These are phyloP conservation scores for Clathrospora elynae DNA, from an alignment of 2,329 filamentous ascomycete genomes.

Conservation along the genomic window DNA sequence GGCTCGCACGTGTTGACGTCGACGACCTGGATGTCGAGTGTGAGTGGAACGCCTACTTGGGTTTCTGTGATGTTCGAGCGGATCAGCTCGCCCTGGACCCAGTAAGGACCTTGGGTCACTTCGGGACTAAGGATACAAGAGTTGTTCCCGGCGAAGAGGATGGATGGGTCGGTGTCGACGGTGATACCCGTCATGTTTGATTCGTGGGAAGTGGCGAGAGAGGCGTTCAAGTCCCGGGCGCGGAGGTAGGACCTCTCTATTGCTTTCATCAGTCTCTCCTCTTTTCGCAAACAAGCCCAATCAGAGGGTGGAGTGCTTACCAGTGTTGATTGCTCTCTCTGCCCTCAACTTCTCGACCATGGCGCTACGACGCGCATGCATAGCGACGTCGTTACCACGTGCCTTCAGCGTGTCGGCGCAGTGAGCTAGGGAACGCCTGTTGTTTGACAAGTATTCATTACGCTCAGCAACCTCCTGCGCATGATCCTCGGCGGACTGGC, in stretches of 20 bases:
- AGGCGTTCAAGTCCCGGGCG: slow-evolving; percentile 34
- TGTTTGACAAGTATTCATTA: slow-evolving; percentile 41
- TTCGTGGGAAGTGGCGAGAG: slow-evolving; percentile 37
- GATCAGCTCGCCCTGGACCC: slow-evolving; percentile 58
- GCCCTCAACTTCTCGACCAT: slow-evolving; percentile 49
- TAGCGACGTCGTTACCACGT: slow-evolving; percentile 49
- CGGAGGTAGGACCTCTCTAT: slow-evolving; percentile 35
- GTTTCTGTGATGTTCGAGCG: slow-evolving; percentile 56
- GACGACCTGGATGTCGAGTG: slow-evolving; percentile 60
- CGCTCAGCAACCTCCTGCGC: slow-evolving; percentile 45
- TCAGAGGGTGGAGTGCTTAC: slow-evolving; percentile 7
- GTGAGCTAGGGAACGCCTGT: slow-evolving; percentile 49
- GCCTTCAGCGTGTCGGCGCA: slow-evolving; percentile 50
- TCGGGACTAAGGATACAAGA: slow-evolving; percentile 45
- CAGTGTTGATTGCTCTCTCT: slow-evolving; percentile 41
- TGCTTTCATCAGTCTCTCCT: neutral
- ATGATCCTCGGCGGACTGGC: slow-evolving; percentile 42
- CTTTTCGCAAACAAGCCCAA: slow-evolving; percentile 6
- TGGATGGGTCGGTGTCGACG: slow-evolving; percentile 29
- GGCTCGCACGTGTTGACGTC: slow-evolving; percentile 61
- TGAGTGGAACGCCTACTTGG: slow-evolving; percentile 56
- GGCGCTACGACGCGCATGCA: slow-evolving; percentile 50
- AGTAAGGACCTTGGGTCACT: slow-evolving; percentile 43
- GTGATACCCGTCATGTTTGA: slow-evolving; percentile 40
- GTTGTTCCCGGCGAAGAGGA: slow-evolving; percentile 42